Evolutionary conservation across 1,284 basidiomycete species (phyloP), one percentile per base, ranked within the genome.

Genomic region (Takashimella koratensis): DNA sequence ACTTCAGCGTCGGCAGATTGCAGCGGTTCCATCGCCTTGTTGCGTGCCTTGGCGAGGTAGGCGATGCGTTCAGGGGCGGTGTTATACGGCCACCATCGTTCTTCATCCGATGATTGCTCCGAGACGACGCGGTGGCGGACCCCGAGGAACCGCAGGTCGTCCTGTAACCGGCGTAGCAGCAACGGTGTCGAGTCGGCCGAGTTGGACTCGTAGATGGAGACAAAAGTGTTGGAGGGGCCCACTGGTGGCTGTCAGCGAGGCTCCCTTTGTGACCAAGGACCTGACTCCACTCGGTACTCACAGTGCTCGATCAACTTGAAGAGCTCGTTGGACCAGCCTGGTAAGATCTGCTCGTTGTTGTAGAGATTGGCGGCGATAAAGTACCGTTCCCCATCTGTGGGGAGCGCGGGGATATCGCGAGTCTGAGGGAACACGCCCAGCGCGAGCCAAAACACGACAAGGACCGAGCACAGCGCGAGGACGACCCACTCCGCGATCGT

Each of bases 191-290:
- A 57, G 61, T 84, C 83, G 27, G 54, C 45, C 27, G 80, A 82
- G 60, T 81, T 76, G 49, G 79, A 81, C 65, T 84, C 83, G 60
- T 83, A 77, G 49, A 84, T 73, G n/a, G 82, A 83, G 4, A 84
- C 75, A 58, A 78, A 84, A 16, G 80, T 79, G 47, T 82, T 81
- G 44, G 78, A 73, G 3, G 70, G 57, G 8, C 83, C 83, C 30
- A 84, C 74, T 66, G 77, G 30, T 36, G 8, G 30, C 30, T 8
- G 43, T 63, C 57, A 36, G 79, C 77, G 10, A 68, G 65, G 16
- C 16, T 36, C 8, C 16, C 30, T 8, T 36, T 36, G 30, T 36
- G 10, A 36, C 10, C 30, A 8, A 36, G 30, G 19, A 26, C 19
- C 22, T 25, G 19, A 10, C 21, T 8, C n/a, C 22, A 12, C 19